These are phyloP conservation scores for Talaromyces piceae DNA, from an alignment of 2,329 filamentous ascomycete species.

Conservation along the genomic window DNA sequence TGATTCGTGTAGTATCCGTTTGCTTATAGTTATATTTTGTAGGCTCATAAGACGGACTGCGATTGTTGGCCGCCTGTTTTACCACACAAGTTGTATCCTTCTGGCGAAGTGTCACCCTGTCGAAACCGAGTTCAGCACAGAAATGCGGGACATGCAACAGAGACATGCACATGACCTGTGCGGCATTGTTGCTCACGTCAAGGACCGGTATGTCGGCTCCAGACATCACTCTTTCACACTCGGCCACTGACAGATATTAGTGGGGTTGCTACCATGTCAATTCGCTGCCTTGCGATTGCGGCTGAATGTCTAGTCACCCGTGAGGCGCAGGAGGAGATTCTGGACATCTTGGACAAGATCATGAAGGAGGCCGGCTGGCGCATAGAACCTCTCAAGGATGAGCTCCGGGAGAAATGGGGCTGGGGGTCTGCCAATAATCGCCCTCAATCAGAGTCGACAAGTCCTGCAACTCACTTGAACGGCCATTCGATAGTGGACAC, in stretches of 20 bases:
- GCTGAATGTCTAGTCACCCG: conserved; percentile 62
- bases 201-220: conserved; percentile 52
- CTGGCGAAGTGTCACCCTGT: conserved; percentile 73
- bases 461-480: conserved; percentile 5
- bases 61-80: conserved; percentile 76
- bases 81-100: conserved; percentile 77
- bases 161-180: conserved; percentile 79
- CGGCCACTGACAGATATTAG: conserved; percentile 22
- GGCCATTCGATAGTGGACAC: conserved; percentile 13
- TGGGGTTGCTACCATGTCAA: conserved; percentile 69
- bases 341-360: conserved; percentile 69
- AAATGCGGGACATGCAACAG: conserved; percentile 63
- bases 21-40: too few relatives aligned
- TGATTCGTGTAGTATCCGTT: background rate
- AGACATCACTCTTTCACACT: background rate
- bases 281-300: conserved; percentile 71
- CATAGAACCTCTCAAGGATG: conserved; percentile 61
- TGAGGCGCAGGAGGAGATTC: conserved; percentile 71
- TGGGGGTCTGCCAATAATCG: conserved; percentile 46
- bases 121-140: conserved; percentile 49
- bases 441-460: conserved; percentile 19
- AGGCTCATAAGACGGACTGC: conserved; percentile 78
- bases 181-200: conserved; percentile 78
- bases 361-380: conserved; percentile 71
- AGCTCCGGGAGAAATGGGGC: conserved; percentile 70